Conservation (phyloP, 768 basidiomycete species). For the Pisolithus orientalis region DNA sequence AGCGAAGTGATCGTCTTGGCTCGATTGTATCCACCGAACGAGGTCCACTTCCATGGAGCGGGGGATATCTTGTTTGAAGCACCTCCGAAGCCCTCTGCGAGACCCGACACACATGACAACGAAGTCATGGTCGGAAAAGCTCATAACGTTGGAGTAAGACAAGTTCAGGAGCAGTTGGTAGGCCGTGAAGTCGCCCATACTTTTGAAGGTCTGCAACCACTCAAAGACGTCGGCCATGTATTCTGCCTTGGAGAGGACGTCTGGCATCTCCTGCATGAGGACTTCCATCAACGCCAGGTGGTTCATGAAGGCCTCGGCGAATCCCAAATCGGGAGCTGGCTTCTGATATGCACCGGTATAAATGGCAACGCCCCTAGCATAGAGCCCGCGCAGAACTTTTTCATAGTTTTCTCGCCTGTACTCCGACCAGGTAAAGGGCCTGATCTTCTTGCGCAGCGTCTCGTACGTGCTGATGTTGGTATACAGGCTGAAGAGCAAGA, state of each 20-base stretch:
- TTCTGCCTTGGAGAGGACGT: conserved; percentile 40
- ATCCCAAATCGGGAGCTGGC: conserved; percentile 54
- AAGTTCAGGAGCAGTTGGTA: conserved; percentile 63
- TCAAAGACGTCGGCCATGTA: conserved; percentile 62
- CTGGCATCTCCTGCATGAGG: conserved; percentile 54
- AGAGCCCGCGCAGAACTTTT: conserved; percentile 41
- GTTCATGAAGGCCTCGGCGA: conserved; percentile 43
- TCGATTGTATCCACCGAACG: conserved; percentile 56
- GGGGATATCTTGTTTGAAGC: conserved; percentile 47
- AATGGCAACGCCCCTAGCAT: conserved; percentile 35
- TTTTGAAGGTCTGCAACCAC: conserved; percentile 50
- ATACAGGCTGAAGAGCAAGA: conserved; percentile 66
- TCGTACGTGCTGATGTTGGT: conserved; percentile 72
- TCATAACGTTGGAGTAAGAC: conserved; percentile 49
- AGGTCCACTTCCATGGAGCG: conserved; percentile 47
- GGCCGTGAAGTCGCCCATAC: conserved; percentile 70
- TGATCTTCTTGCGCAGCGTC: conserved; percentile 43
- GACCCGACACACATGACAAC: conserved; percentile 67
- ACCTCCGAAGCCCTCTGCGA: conserved; percentile 56
- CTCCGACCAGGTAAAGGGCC: conserved; percentile 53
- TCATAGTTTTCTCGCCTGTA: conserved; percentile 52
- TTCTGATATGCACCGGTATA: conserved; percentile 71
- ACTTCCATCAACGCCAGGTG: conserved; percentile 57
- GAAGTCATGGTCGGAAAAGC: conserved; percentile 64
- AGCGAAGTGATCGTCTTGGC: conserved; percentile 55